These are phyloP conservation scores for Capsicum pubescens DNA, from an alignment of 257 asterid species.

Conservation along the genomic window DNA sequence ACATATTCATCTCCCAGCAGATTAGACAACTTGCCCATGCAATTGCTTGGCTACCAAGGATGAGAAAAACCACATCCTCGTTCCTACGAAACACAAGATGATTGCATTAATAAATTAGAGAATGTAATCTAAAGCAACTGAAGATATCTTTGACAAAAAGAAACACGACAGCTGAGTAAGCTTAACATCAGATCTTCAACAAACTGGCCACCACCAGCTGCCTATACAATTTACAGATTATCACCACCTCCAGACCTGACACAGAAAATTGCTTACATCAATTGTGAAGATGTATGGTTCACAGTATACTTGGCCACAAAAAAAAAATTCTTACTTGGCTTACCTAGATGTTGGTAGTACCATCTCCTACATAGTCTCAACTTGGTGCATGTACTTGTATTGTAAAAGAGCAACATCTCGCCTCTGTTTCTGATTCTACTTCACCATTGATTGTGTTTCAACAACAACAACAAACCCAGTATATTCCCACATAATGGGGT, in stretches of 20 bases:
- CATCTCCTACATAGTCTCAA: not conserved
- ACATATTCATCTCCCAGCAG: not conserved
- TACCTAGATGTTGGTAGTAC: not conserved
- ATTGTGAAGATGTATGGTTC: not conserved
- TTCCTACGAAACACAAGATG: not conserved
- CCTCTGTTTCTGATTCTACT: not conserved
- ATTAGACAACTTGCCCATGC: not conserved
- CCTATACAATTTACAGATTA: not conserved
- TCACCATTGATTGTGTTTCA: not conserved
- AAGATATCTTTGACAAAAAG: not conserved
- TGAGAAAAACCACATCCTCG: not conserved
- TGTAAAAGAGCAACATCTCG: not conserved
- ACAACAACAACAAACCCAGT: too few relatives aligned
- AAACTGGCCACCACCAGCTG: not conserved
- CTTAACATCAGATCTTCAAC: not conserved
- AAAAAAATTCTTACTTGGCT: not conserved
- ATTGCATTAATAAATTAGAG: not conserved
- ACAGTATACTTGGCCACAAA: not conserved
- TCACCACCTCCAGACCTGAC: conserved; percentile 9
- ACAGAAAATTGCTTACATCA: not conserved
- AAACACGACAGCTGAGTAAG: not conserved
- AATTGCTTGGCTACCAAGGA: not conserved
- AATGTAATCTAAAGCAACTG: conserved; percentile 4
- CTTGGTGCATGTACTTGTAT: not conserved
- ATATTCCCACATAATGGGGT: too few relatives aligned